Percentiles rank a stretch among this genome's conserved stretches.
phyloP scores from a whole-genome alignment of 2,329 filamentous ascomycete genomes.

The Tolypocladium ophioglossoides region DNA sequence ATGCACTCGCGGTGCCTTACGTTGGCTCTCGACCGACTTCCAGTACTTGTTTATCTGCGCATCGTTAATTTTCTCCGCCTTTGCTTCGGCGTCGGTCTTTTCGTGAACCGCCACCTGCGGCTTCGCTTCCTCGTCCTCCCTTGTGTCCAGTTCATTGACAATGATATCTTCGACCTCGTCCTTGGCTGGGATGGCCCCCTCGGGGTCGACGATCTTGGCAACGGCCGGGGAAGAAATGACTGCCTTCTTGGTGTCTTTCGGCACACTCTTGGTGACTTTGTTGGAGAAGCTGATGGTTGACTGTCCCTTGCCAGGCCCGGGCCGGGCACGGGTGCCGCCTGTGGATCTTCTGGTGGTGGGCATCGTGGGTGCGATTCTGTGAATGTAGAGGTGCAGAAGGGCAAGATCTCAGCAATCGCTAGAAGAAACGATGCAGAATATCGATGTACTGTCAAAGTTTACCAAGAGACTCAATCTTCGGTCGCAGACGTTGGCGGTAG shows the following conservation, averaged over 20 bases:
- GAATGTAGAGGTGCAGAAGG: no score
- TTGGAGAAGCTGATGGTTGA: slow-evolving; percentile 48
- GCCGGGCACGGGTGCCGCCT: slow-evolving; percentile 23
- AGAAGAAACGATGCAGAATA: not conserved
- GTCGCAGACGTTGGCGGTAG: not conserved
- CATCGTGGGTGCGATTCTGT: slow-evolving; percentile 23
- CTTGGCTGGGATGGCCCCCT: slow-evolving; percentile 9
- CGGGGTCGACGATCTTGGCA: slow-evolving; percentile 20
- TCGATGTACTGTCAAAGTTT: not conserved
- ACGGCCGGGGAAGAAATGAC: slow-evolving; percentile 23
- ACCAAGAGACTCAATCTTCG: not conserved
- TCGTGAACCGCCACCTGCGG: slow-evolving; percentile 19
- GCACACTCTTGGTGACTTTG: slow-evolving; percentile 42
- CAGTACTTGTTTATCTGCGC: slow-evolving; percentile 69
- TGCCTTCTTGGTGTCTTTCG: slow-evolving; percentile 37
- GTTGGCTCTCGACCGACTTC: slow-evolving; percentile 57
- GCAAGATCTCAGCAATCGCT: not conserved
- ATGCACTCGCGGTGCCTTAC: slow-evolving; percentile 63
- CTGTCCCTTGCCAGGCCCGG: slow-evolving; percentile 33
- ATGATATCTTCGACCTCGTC: slow-evolving; percentile 11
- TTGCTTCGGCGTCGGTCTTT: slow-evolving; percentile 41
- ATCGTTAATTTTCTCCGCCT: slow-evolving; percentile 55
- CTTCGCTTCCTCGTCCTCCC: slow-evolving; percentile 14
- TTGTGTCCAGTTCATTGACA: slow-evolving; percentile 11
- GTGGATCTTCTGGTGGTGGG: slow-evolving; percentile 39